Percentiles rank a stretch among this genome's conserved stretches.
phyloP scores from a whole-genome alignment of 2,329 filamentous ascomycete species.

The Alternaria consortialis region DNA sequence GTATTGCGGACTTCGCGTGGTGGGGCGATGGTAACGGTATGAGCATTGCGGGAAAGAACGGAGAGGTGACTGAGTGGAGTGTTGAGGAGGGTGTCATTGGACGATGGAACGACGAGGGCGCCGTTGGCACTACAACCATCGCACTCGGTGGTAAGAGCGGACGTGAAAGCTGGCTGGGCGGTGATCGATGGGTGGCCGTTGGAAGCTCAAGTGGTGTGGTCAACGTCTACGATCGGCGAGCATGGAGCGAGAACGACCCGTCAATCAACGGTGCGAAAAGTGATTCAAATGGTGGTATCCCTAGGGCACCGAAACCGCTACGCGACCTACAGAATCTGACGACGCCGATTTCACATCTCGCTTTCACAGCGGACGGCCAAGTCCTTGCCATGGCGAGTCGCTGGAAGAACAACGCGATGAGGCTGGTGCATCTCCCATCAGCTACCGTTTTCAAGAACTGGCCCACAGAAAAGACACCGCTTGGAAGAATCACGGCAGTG shows the following conservation, averaged over 20 bases:
- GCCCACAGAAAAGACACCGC: slow-evolving; percentile 88
- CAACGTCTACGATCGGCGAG: slow-evolving; percentile 88
- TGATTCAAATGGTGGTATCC: slow-evolving; percentile 60
- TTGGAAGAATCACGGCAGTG: slow-evolving; percentile 78
- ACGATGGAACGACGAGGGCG: slow-evolving; percentile 90
- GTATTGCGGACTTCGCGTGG: slow-evolving; percentile 92
- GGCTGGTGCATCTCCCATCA: slow-evolving; percentile 86
- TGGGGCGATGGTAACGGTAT: slow-evolving; percentile 86
- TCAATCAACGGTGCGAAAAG: slow-evolving; percentile 20
- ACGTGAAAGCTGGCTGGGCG: slow-evolving; percentile 69
- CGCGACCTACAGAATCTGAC: slow-evolving; percentile 85
- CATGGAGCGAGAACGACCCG: slow-evolving; percentile 60
- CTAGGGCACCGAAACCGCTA: slow-evolving; percentile 74
- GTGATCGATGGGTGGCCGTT: slow-evolving; percentile 87
- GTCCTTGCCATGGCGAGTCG: slow-evolving; percentile 84
- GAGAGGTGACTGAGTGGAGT: slow-evolving; percentile 90
- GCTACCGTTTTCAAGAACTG: slow-evolving; percentile 97
- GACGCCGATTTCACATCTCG: slow-evolving; percentile 80
- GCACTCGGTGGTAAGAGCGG: slow-evolving; percentile 76
- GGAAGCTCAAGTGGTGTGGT: slow-evolving; percentile 88
- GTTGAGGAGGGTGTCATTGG: slow-evolving; percentile 75
- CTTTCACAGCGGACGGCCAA: slow-evolving; percentile 89
- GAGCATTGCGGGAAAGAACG: slow-evolving; percentile 83
- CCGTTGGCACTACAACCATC: slow-evolving; percentile 83
- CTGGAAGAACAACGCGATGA: slow-evolving; percentile 87